These are phyloP conservation scores for Aspergillus eucalypticola DNA, from an alignment of 2,329 filamentous ascomycete species.

Conservation along the genomic window DNA sequence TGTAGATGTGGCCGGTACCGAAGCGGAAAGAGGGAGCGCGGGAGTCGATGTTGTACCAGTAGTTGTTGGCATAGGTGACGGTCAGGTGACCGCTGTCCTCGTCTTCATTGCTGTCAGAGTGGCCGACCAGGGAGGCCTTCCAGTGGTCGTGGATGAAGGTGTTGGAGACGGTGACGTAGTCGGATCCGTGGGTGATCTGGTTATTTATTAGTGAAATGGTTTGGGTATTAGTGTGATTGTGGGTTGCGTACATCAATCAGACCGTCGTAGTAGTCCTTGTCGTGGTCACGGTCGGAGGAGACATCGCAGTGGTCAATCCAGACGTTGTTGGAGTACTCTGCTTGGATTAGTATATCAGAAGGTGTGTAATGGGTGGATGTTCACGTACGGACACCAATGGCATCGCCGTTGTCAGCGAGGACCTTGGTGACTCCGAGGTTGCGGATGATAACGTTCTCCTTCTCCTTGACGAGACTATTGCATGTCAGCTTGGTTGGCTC, in stretches of 20 bases:
- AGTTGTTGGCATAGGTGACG: constrained; percentile 68
- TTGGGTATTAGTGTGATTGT: background rate
- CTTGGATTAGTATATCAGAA: background rate
- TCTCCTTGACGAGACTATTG: constrained; percentile 56
- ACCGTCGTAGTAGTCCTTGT: constrained; percentile 71
- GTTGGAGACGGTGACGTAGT: constrained; percentile 59
- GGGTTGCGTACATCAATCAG: constrained; percentile 53
- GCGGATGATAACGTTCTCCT: constrained; percentile 62
- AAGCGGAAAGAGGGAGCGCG: constrained; percentile 66
- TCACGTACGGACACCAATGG: constrained; percentile 56
- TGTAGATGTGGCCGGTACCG: constrained; percentile 65
- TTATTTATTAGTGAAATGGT: background rate
- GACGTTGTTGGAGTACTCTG: constrained; percentile 49
- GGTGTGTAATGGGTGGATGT: background rate
- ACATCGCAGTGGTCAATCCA: constrained; percentile 71
- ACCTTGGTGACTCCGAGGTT: constrained; percentile 63
- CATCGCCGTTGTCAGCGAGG: constrained; percentile 58
- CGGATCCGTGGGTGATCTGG: constrained; percentile 59
- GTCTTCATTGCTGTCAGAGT: constrained; percentile 59
- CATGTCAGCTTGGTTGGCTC: too few species aligned
- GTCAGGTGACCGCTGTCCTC: constrained; percentile 64
- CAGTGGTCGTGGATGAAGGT: constrained; percentile 59
- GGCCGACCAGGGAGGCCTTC: constrained; percentile 61
- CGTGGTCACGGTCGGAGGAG: constrained; percentile 58
- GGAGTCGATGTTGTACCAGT: constrained; percentile 65